These are phyloP conservation scores for Fagus crenata DNA, from an alignment of 306 rosid species.

Conservation along the genomic window DNA sequence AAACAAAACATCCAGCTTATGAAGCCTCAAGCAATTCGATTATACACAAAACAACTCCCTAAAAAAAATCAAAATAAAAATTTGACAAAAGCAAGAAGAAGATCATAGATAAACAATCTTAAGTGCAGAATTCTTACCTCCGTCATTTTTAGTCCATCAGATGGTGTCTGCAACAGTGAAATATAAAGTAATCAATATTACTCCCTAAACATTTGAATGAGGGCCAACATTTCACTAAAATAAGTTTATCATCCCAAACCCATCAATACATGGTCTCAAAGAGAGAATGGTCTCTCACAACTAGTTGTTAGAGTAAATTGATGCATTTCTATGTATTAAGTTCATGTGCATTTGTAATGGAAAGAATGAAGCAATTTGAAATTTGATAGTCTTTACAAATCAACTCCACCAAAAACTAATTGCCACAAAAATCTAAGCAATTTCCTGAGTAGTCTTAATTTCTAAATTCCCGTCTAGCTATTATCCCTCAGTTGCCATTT, in stretches of 20 bases:
- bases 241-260: background rate
- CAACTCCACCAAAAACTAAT: background rate
- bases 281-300: background rate
- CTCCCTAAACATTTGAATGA: background rate
- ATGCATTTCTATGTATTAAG: background rate
- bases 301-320: constrained; percentile 10
- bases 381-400: background rate
- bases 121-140: constrained; percentile 56
- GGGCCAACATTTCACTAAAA: constrained; percentile 20
- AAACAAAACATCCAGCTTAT: background rate
- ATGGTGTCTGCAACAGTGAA: constrained; percentile 61
- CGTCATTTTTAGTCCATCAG: constrained; percentile 58
- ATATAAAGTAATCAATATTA: constrained; percentile 9
- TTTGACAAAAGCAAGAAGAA: background rate
- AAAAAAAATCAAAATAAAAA: background rate
- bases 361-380: constrained; percentile 10
- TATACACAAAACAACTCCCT: background rate
- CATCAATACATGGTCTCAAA: background rate
- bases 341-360: background rate
- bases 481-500: background rate
- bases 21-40: background rate
- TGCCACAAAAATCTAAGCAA: background rate
- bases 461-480: background rate
- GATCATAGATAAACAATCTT: constrained; percentile 1
- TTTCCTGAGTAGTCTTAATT: constrained; percentile 5